These are phyloP conservation scores for Heterobasidion parviporum DNA, from an alignment of 1,284 basidiomycete species.

Conservation along the genomic window DNA sequence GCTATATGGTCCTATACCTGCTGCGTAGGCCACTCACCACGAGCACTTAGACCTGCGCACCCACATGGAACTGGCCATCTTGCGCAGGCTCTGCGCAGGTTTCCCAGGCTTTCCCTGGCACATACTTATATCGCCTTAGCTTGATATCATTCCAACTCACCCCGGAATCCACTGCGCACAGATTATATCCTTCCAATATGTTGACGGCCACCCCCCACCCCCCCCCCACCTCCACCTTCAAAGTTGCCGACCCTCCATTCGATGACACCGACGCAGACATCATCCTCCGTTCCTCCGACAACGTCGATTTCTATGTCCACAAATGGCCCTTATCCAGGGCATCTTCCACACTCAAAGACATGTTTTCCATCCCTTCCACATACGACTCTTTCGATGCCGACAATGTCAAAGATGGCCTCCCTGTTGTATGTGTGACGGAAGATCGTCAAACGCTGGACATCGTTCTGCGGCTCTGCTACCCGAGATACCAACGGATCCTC, in stretches of 20 bases:
- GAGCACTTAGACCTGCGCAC: too few species aligned
- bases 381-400: neutral
- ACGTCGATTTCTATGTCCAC: constrained; percentile 11
- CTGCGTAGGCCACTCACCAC: too few species aligned
- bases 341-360: constrained; percentile 10
- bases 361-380: constrained; percentile 3
- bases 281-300: constrained; percentile 11
- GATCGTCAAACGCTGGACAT: neutral
- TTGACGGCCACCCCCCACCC: neutral
- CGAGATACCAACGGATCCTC: too few species aligned
- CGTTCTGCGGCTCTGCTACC: neutral
- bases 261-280: constrained; percentile 11
- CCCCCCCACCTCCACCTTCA: neutral
- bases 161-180: too few species aligned
- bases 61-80: too few species aligned
- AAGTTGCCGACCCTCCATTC: neutral
- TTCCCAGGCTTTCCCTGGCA: neutral
- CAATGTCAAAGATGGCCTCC: neutral
- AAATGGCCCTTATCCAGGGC: constrained; percentile 8
- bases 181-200: neutral
- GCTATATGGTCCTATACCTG: too few species aligned
- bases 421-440: neutral
- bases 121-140: neutral
- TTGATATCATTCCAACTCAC: neutral
- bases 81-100: neutral